Conservation (phyloP, 305 asterid species). For the Fraxinus xanthoxyloides region DNA sequence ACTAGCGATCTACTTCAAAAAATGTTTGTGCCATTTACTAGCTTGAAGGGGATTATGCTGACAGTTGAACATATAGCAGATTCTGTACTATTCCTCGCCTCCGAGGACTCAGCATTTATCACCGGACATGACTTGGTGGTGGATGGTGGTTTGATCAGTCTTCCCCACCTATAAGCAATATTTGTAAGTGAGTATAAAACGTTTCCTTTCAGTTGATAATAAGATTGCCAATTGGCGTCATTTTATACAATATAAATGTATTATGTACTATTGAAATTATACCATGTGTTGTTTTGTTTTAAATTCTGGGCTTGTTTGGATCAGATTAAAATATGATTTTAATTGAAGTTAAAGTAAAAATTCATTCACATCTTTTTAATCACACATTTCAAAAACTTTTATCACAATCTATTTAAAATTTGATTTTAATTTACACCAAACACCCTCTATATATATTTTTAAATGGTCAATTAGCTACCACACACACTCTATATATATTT, state of each 20-base stretch:
- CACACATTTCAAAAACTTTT: no score
- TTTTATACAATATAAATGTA: no score
- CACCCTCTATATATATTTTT: no score
- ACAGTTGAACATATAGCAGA: conserved; percentile 37
- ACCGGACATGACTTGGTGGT: conserved; percentile 39
- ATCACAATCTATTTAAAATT: no score
- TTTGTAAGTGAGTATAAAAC: background rate
- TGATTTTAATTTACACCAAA: no score
- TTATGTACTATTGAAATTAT: background rate
- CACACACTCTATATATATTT: no score
- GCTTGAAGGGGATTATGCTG: conserved; percentile 35
- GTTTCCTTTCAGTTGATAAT: background rate
- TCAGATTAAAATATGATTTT: no score
- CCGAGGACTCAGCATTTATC: conserved; percentile 40
- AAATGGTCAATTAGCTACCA: no score
- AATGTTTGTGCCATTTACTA: conserved; percentile 12
- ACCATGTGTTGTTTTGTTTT: background rate
- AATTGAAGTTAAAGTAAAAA: no score
- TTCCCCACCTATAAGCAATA: conserved; percentile 8
- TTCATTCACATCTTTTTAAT: no score
- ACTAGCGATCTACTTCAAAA: background rate
- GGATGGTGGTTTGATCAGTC: conserved; percentile 39
- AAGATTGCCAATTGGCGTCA: background rate
- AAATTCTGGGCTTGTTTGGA: no score
- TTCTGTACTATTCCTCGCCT: conserved; percentile 39